A percentile compares a stretch with the other conserved stretches of the same genome.
phyloP scores from a whole-genome alignment of 2,329 filamentous ascomycete species.

The Metarhizium album region DNA sequence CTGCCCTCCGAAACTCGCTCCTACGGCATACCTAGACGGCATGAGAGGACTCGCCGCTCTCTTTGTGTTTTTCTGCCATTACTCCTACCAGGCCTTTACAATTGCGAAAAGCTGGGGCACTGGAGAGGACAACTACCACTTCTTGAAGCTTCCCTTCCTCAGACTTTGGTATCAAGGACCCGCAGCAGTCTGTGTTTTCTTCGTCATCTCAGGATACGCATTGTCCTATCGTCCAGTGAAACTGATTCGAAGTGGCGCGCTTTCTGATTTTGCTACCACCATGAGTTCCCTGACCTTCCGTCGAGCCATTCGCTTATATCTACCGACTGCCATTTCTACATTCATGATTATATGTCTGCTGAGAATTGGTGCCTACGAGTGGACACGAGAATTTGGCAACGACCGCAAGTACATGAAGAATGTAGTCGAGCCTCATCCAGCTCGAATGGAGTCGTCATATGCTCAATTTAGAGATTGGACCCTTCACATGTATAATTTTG shows the following conservation, averaged over 20 bases:
- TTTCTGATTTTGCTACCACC: conserved; percentile 29
- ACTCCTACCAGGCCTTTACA: conserved; percentile 40
- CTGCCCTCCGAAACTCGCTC: conserved; percentile 31
- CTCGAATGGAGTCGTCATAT: conserved; percentile 23
- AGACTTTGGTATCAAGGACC: conserved; percentile 44
- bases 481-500: conserved; percentile 35
- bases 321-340: conserved; percentile 40
- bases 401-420: conserved; percentile 35
- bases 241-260: conserved; percentile 27
- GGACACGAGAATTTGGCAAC: conserved; percentile 33
- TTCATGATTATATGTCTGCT: conserved; percentile 34
- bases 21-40: conserved; percentile 48
- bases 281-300: conserved; percentile 42
- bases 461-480: conserved; percentile 36
- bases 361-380: conserved; percentile 36
- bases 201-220: conserved; percentile 52
- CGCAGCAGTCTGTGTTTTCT: conserved; percentile 49
- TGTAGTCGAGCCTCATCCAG: conserved; percentile 37
- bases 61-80: conserved; percentile 47
- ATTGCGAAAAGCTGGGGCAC: conserved; percentile 41
- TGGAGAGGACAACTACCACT: conserved; percentile 30
- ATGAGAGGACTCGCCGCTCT: conserved; percentile 46
- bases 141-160: conserved; percentile 42
- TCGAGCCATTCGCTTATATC: conserved; percentile 38
- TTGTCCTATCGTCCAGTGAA: conserved; percentile 43